phyloP scores from a whole-genome alignment of 108 stramenopile species.

The Poteriospumella lacustris region DNA sequence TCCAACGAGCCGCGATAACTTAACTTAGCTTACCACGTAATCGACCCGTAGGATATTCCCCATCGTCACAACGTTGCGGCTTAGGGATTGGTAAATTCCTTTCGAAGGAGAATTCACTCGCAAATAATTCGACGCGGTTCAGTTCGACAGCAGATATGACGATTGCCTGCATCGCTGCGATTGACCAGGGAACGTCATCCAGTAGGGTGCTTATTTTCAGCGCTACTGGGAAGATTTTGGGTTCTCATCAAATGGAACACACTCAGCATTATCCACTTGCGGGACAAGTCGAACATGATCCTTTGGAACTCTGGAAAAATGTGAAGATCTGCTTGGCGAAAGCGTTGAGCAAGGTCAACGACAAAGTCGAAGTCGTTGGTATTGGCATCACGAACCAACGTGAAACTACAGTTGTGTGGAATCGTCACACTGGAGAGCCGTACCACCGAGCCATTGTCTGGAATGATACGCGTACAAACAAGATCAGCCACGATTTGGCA shows the following conservation, averaged over 20 bases:
- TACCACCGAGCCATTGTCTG: constrained; percentile 95
- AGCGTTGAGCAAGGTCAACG: constrained; percentile 28
- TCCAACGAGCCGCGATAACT: no score
- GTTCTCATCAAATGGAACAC: constrained; percentile 79
- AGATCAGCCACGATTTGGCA: constrained; percentile 67
- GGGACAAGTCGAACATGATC: constrained; percentile 91
- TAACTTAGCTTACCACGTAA: no score
- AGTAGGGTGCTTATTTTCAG: constrained; percentile 83
- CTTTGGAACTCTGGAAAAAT: constrained; percentile 67
- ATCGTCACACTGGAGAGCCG: constrained; percentile 74
- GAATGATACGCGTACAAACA: constrained; percentile 81
- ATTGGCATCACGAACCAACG: constrained; percentile 98
- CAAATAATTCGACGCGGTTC: no score
- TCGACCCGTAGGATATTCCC: no score
- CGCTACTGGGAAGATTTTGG: constrained; percentile 61
- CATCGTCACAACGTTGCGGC: no score
- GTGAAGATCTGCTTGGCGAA: constrained; percentile 29
- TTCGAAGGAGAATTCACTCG: no score
- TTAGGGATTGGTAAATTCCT: no score
- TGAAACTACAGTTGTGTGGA: constrained; percentile 93
- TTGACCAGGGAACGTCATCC: constrained; percentile 94
- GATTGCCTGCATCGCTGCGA: constrained; percentile 62
- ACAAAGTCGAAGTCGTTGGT: constrained; percentile 57
- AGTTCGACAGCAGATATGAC: no score
- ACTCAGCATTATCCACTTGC: constrained; percentile 71